A percentile compares a stretch with the other conserved stretches of the same genome.
Evolutionary conservation across 345 rosid genomes (phyloP).

Genomic region (Isatis tinctoria): DNA sequence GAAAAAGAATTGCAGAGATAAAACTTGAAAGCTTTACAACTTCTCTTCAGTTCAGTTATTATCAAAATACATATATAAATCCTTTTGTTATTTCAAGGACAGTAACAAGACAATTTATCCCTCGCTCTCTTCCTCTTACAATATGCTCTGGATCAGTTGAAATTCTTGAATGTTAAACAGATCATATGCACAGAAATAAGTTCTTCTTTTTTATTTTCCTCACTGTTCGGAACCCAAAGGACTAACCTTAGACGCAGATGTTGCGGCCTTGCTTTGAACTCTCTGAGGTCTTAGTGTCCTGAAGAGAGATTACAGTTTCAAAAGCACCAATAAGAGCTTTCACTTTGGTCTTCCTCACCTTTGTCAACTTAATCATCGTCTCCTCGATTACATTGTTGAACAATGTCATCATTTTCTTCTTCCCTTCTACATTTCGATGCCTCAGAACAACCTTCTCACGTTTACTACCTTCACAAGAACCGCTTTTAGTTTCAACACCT

Average conservation of each 20-base stretch:
- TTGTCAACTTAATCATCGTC: conserved; percentile 57
- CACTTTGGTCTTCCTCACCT: conserved; percentile 68
- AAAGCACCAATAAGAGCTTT: conserved; percentile 91
- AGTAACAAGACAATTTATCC: not conserved
- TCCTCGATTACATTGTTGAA: conserved; percentile 77
- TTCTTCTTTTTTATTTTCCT: not conserved
- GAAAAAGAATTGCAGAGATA: not conserved
- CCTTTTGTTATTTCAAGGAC: not conserved
- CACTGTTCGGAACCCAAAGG: conserved; percentile 8
- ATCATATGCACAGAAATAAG: conserved; percentile 7
- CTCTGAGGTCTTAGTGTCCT: conserved; percentile 39
- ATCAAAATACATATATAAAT: not conserved
- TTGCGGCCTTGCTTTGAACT: conserved; percentile 12
- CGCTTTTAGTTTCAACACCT: conserved; percentile 7
- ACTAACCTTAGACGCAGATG: conserved; percentile 29
- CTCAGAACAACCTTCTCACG: conserved; percentile 43
- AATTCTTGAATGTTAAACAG: not conserved
- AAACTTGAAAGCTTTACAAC: conserved; percentile 19
- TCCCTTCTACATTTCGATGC: conserved; percentile 43
- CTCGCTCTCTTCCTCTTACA: not conserved
- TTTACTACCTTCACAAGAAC: conserved; percentile 14
- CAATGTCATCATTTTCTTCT: conserved; percentile 44
- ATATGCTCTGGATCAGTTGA: not conserved
- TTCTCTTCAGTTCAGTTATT: conserved; percentile 4
- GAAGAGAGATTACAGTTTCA: conserved; percentile 75